These are phyloP conservation scores for Straminergon stramineum DNA, from an alignment of 225 moss, liverwort and hornwort genomes.

Conservation along the genomic window DNA sequence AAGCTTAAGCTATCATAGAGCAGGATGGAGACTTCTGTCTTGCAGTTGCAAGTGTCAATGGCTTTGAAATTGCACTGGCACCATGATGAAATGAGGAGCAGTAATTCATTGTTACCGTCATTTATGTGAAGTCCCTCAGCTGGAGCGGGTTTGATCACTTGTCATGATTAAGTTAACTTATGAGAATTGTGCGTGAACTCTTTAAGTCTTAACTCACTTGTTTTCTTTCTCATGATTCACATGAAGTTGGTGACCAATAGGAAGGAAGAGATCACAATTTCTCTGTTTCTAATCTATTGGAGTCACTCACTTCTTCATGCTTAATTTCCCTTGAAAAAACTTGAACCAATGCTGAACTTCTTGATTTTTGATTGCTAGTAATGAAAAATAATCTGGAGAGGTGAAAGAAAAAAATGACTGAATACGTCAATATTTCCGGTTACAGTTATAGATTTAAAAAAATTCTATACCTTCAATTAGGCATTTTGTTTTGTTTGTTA, in stretches of 20 bases:
- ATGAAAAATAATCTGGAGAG: neutral
- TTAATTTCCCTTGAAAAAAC: neutral
- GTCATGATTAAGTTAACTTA: no score
- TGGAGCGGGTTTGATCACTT: neutral
- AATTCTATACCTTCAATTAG: no score
- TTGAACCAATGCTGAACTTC: neutral
- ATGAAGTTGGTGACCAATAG: neutral
- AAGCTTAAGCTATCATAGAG: no score
- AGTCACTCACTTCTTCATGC: neutral
- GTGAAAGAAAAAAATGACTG: neutral
- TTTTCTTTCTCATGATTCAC: neutral
- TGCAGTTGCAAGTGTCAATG: neutral
- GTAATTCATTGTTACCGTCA: neutral
- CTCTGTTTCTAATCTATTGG: no score
- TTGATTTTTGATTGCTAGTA: neutral
- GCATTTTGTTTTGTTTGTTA: no score
- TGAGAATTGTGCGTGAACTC: fast-evolving
- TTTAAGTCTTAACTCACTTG: neutral
- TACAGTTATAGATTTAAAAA: no score
- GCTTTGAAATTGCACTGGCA: neutral
- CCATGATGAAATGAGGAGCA: neutral
- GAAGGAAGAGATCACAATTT: neutral
- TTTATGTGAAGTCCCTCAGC: neutral
- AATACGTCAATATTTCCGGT: no score
- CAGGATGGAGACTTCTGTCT: neutral